Conservation (phyloP, 352 stramenopile genomes). For the Globisporangium solare region DNA sequence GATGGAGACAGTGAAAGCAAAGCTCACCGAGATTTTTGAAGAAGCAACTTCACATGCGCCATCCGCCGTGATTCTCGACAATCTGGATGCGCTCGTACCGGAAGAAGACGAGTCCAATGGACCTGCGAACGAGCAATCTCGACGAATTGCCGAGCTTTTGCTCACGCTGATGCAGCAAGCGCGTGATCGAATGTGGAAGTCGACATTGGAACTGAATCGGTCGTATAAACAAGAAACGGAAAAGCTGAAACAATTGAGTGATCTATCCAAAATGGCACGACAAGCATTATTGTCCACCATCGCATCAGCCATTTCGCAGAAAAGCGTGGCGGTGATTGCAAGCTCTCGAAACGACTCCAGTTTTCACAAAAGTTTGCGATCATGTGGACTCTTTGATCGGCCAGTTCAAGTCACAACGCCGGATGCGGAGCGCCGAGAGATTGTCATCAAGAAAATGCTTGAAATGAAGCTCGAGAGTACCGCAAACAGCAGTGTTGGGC, state of each 20-base stretch:
- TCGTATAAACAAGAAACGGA: slow-evolving; percentile 40
- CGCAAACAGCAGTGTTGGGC: slow-evolving; percentile 8
- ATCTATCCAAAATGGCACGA: slow-evolving; percentile 16
- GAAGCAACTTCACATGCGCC: slow-evolving; percentile 41
- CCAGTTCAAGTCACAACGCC: slow-evolving; percentile 52
- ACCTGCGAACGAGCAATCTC: slow-evolving; percentile 78
- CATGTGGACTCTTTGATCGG: slow-evolving; percentile 65
- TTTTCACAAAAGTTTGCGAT: slow-evolving; percentile 60
- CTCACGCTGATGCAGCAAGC: slow-evolving; percentile 52
- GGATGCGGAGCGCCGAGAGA: slow-evolving; percentile 60
- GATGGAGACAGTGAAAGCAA: slow-evolving; percentile 80
- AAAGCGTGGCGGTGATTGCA: slow-evolving; percentile 65
- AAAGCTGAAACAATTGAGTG: slow-evolving; percentile 18
- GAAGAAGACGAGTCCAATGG: slow-evolving; percentile 72
- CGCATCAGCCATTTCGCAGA: slow-evolving; percentile 52
- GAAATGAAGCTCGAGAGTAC: slow-evolving; percentile 30
- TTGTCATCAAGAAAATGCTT: slow-evolving; percentile 57
- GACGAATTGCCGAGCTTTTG: slow-evolving; percentile 77
- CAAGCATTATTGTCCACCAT: slow-evolving; percentile 41
- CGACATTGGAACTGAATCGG: slow-evolving; percentile 49
- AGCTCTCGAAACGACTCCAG: slow-evolving; percentile 52
- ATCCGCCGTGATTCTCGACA: slow-evolving; percentile 71
- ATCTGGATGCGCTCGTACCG: slow-evolving; percentile 78
- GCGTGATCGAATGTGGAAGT: slow-evolving; percentile 51
- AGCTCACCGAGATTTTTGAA: slow-evolving; percentile 54